These are phyloP conservation scores for Scleroderma citrinum DNA, from an alignment of 768 basidiomycete species.

Conservation along the genomic window DNA sequence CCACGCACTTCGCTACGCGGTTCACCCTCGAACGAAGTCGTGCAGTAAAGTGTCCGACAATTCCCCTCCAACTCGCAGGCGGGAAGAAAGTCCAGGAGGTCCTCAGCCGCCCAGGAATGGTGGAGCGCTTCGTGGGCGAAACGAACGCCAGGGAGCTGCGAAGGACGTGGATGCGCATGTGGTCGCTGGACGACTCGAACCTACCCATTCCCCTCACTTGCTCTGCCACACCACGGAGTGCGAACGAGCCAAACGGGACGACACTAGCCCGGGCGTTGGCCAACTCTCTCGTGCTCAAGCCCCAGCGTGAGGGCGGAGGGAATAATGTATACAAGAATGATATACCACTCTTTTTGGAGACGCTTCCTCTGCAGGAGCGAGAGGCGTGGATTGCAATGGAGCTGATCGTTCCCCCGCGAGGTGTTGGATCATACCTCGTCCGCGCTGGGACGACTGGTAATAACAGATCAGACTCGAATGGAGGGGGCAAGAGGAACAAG, in stretches of 20 bases:
- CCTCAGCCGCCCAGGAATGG: slow-evolving; percentile 61
- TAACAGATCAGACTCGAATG: not conserved
- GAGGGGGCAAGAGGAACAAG: not conserved
- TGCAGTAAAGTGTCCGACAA: slow-evolving; percentile 90
- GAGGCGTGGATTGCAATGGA: slow-evolving; percentile 96
- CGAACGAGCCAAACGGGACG: slow-evolving; percentile 17
- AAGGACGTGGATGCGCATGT: slow-evolving; percentile 86
- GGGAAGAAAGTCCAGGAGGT: slow-evolving; percentile 95
- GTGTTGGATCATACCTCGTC: slow-evolving; percentile 67
- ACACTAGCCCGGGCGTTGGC: slow-evolving; percentile 27
- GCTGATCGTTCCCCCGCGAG: slow-evolving; percentile 73
- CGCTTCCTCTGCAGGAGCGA: slow-evolving; percentile 52
- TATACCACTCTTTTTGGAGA: slow-evolving; percentile 72
- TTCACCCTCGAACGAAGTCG: slow-evolving; percentile 71
- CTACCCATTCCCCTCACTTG: slow-evolving; percentile 1
- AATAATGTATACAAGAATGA: slow-evolving; percentile 89
- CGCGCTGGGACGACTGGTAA: slow-evolving; percentile 45
- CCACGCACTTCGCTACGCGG: slow-evolving; percentile 64
- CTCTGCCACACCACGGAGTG: not conserved
- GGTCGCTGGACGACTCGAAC: slow-evolving; percentile 50
- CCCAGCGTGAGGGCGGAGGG: slow-evolving; percentile 96
- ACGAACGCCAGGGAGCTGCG: slow-evolving; percentile 47
- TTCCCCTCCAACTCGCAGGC: slow-evolving; percentile 91
- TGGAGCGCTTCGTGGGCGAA: slow-evolving; percentile 62
- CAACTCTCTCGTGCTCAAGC: slow-evolving; percentile 77